Conservation (phyloP, 768 basidiomycete species). For the Kwoniella pini region DNA sequence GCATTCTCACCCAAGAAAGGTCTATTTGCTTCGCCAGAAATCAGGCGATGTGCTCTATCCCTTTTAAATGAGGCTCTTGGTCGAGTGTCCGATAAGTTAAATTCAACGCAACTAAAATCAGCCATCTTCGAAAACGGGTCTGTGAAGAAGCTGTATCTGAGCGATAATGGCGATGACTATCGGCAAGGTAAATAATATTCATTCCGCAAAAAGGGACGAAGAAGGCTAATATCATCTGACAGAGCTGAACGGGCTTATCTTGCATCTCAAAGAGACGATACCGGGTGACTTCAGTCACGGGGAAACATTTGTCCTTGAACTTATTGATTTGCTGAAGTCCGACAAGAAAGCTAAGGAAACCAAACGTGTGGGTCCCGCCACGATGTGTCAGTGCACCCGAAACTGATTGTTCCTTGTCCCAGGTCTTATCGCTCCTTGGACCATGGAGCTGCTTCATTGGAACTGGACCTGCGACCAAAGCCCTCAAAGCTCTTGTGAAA, state of each 20-base stretch:
- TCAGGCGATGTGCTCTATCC: background rate
- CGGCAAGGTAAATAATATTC: conserved; percentile 1
- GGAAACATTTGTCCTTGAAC: conserved; percentile 2
- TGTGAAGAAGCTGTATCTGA: conserved; percentile 17
- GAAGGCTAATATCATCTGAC: conserved; percentile 4
- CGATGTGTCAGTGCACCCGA: conserved; percentile 2
- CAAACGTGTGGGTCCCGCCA: conserved; percentile 17
- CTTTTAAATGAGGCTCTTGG: conserved; percentile 2
- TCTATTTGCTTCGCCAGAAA: background rate
- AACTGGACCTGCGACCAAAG: conserved; percentile 4
- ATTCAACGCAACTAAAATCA: background rate
- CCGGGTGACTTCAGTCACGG: conserved; percentile 1
- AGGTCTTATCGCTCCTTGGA: conserved; percentile 28
- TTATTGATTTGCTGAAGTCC: conserved; percentile 7
- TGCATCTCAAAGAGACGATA: background rate
- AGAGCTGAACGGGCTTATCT: conserved; percentile 5
- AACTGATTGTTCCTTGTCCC: background rate
- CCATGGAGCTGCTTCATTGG: conserved; percentile 40
- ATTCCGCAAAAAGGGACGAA: background rate
- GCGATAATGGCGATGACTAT: background rate
- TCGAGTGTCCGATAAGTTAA: background rate
- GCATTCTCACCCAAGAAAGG: conserved; percentile 6
- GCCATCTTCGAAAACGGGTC: conserved; percentile 7
- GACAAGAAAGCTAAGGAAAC: conserved; percentile 31
- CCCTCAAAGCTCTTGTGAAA: conserved; percentile 18